Conservation (phyloP, 2,329 filamentous ascomycete species). For the Colletotrichum siamense region DNA sequence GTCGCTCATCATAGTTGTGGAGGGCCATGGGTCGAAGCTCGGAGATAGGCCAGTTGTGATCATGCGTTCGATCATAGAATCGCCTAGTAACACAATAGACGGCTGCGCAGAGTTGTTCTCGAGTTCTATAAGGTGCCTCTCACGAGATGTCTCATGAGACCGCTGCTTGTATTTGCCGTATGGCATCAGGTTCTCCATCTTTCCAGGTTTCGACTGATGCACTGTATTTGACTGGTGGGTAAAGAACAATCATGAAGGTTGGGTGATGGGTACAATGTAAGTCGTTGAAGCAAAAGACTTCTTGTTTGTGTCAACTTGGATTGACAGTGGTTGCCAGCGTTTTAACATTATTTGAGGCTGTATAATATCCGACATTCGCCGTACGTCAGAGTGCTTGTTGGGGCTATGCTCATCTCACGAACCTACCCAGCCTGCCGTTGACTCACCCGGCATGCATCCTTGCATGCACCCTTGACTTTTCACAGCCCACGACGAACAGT, state of each 20-base stretch:
- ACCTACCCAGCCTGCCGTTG: background rate
- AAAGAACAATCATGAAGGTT: background rate
- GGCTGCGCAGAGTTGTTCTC: background rate
- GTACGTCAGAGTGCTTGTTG: background rate
- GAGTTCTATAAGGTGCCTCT: background rate
- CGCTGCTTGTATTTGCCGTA: background rate
- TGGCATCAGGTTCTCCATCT: background rate
- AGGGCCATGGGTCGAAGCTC: background rate
- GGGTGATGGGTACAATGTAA: background rate
- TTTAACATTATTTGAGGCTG: background rate
- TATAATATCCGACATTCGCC: background rate
- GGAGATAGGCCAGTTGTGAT: background rate
- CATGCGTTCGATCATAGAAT: background rate
- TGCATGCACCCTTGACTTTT: background rate
- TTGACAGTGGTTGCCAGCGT: fast-evolving
- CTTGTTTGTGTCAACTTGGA: fast-evolving
- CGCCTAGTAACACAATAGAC: background rate
- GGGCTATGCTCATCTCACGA: background rate
- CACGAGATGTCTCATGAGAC: background rate
- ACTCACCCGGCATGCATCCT: background rate
- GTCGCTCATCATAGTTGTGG: background rate
- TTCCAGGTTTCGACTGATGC: background rate
- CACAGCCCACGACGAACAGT: background rate
- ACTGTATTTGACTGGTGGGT: background rate
- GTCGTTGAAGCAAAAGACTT: background rate